Evolutionary conservation across 345 rosid genomes (phyloP).

Genomic region (Linum usitatissimum): DNA sequence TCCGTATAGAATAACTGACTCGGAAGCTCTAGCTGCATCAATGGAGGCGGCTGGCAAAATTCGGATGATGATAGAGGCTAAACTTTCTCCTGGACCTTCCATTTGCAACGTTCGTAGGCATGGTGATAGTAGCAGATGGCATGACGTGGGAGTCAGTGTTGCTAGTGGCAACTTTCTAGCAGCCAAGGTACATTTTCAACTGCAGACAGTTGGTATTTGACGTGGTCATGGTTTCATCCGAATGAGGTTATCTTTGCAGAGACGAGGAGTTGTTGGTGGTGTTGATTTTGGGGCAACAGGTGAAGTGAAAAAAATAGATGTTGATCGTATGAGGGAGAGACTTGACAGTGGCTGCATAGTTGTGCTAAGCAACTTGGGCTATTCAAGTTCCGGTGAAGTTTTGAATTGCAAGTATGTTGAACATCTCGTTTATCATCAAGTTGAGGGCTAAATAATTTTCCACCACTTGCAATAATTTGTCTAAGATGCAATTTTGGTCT

Average conservation of each 20-base stretch:
- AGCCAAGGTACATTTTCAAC: constrained; percentile 49
- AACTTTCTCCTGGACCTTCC: constrained; percentile 94
- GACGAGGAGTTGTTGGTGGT: constrained; percentile 89
- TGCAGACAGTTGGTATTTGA: no score
- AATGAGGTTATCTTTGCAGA: constrained; percentile 35
- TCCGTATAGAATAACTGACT: constrained; percentile 72
- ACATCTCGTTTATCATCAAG: background rate
- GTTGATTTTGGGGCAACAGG: constrained; percentile 96
- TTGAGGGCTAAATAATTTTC: background rate
- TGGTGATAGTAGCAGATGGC: constrained; percentile 82
- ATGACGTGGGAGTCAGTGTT: constrained; percentile 86
- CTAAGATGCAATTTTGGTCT: no score
- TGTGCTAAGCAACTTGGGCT: constrained; percentile 77
- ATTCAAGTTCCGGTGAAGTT: constrained; percentile 95
- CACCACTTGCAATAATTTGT: background rate
- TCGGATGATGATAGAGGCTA: constrained; percentile 81
- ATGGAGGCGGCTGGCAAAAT: constrained; percentile 93
- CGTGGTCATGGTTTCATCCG: background rate
- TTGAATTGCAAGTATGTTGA: constrained; percentile 86
- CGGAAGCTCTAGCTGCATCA: constrained; percentile 73
- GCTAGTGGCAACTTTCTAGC: constrained; percentile 97
- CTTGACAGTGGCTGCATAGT: constrained; percentile 82
- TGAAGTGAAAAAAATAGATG: constrained; percentile 87
- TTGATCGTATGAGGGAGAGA: constrained; percentile 67
- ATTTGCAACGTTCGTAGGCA: constrained; percentile 73